Evolutionary conservation across 1,284 basidiomycete genomes (phyloP), one percentile per base, ranked within the genome.

Genomic region (Ustilago esculenta): DNA sequence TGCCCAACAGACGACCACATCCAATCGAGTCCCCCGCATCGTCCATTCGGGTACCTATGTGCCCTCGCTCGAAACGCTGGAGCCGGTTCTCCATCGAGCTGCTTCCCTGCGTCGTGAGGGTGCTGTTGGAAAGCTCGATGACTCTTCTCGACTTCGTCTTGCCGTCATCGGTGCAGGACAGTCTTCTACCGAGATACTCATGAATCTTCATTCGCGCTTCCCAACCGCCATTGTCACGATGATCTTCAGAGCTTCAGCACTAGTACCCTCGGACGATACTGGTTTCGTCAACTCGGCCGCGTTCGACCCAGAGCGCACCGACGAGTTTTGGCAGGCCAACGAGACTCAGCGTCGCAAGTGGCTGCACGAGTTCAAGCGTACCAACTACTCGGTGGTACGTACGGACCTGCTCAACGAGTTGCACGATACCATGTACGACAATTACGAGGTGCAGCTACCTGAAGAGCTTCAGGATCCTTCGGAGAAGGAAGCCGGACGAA

Each of bases 131-230:
- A 40, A 32, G 48, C 25, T 56, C 15, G 44, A 52, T 14, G 51
- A 67, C 30, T 21, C 52, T n/a, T 23, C 30, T 21, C 74, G 65
- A 12, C 69, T 79, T 15, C 71, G 72, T 11, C 55, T 81, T 15
- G 80, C 77, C 12, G 76, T 81, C 20, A 47, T 81, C 24, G 80
- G 80, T n/a, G 72, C 72, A 25, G 80, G 80, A 3, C 80, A 81
- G 58, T 79, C 76, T 17, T 56, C 73, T 25, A 77, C 75, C 14
- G 80, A 81, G 55, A 78, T 80, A 60, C 23, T 73, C 24, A 60
- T 77, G 53, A 77, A 81, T 56, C 69, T 81, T 21, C 74, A 74
- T 61, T 36, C 52, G 34, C 73, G 67, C 33, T 81, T 75, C 68
- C 79, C 80, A 8, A 52, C 67, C 25, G 78, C 80, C 11, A 61